Evolutionary conservation across 2,329 filamentous ascomycete genomes (phyloP).

Genomic region (Beauveria sp.): DNA sequence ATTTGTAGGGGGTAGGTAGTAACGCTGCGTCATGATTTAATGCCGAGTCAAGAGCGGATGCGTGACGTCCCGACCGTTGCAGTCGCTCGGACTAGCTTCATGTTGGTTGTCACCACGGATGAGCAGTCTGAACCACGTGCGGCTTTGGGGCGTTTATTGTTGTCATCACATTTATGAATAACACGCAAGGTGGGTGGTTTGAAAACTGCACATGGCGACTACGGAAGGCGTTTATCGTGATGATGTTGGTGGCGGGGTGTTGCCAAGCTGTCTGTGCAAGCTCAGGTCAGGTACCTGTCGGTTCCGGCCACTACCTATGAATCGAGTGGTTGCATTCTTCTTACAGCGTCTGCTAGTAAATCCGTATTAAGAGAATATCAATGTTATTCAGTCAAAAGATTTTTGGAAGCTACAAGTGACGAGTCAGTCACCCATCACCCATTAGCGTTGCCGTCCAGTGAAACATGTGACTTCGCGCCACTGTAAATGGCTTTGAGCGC

Average conservation of each 20-base stretch:
- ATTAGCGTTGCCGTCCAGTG: not conserved
- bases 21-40: not conserved
- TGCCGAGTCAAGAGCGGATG: not conserved
- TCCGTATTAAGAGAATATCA: too few relatives aligned
- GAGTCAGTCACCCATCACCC: too few relatives aligned
- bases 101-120: not conserved
- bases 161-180: not conserved
- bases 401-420: too few relatives aligned
- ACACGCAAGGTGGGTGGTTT: not conserved
- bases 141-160: not conserved
- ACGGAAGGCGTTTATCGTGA: not conserved
- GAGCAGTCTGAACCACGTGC: not conserved
- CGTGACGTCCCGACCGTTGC: not conserved
- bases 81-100: not conserved
- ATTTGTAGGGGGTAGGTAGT: not conserved
- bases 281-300: not conserved
- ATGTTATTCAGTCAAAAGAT: too few relatives aligned
- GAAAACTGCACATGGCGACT: not conserved
- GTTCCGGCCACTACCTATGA: too few relatives aligned
- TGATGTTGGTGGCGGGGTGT: not conserved
- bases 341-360: too few relatives aligned
- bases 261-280: not conserved
- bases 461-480: conserved; percentile 27
- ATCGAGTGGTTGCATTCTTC: too few relatives aligned
- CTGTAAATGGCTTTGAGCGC: conserved; percentile 14